Evolutionary conservation across 2,329 filamentous ascomycete genomes (phyloP).

Genomic region (Aaosphaeria arxii): DNA sequence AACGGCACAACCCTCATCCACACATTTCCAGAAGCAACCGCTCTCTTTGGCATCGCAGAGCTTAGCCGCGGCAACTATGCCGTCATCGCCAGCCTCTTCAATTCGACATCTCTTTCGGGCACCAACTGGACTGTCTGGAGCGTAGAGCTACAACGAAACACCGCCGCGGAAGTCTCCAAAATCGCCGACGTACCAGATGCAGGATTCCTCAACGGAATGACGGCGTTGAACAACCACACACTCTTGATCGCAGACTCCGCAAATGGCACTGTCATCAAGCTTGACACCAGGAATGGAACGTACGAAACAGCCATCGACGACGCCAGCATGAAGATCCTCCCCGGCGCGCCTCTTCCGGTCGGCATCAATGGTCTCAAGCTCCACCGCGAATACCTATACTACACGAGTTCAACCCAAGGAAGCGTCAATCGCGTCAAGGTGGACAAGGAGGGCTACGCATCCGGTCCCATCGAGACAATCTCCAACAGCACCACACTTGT

Average conservation of each 20-base stretch:
- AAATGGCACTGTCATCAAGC: constrained; percentile 11
- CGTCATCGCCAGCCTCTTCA: constrained; percentile 20
- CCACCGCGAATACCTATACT: constrained; percentile 14
- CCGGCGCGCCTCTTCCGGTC: constrained; percentile 5
- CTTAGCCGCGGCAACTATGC: constrained; percentile 30
- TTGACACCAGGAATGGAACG: constrained; percentile 9
- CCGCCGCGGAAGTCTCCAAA: constrained; percentile 1
- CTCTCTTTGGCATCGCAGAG: constrained; percentile 38
- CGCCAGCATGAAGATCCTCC: constrained; percentile 8
- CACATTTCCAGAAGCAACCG: constrained; percentile 18
- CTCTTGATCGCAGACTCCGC: constrained; percentile 22
- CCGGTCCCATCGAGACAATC: constrained; percentile 5
- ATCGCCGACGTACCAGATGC: constrained; percentile 12
- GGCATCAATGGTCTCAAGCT: constrained; percentile 23
- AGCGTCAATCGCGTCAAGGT: constrained; percentile 13
- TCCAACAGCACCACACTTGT: constrained; percentile 1
- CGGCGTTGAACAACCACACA: constrained; percentile 9
- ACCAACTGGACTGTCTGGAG: constrained; percentile 15
- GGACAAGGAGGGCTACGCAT: constrained; percentile 5
- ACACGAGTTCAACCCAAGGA: constrained; percentile 11
- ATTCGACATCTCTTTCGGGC: constrained; percentile 1
- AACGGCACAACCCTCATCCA: constrained; percentile 18
- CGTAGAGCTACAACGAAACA: constrained; percentile 9
- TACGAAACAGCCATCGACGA: constrained; percentile 10
- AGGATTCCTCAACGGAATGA: constrained; percentile 21